Evolutionary conservation across 805 yeast genomes (phyloP).

Genomic region (Danielozyma ontarioensis): DNA sequence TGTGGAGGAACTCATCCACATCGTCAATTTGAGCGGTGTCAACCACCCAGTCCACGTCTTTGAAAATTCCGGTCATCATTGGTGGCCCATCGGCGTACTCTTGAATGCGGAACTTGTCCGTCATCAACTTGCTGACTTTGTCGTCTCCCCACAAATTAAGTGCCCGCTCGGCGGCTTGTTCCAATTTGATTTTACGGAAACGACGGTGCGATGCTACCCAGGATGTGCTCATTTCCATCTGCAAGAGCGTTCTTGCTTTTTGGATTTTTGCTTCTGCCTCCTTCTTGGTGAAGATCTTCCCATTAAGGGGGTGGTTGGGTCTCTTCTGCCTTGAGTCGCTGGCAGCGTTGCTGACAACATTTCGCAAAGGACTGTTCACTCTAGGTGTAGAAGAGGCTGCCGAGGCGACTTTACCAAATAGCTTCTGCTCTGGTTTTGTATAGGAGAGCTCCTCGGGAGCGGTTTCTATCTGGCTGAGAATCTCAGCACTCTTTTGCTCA

Average conservation of each 20-base stretch:
- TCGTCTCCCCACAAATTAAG: constrained; percentile 32
- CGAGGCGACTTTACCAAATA: background rate
- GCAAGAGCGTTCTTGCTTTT: constrained; percentile 20
- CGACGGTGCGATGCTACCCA: constrained; percentile 30
- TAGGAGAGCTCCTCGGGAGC: background rate
- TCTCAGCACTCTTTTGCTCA: constrained; percentile 21
- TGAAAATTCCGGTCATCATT: constrained; percentile 24
- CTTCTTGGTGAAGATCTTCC: constrained; percentile 8
- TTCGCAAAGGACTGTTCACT: constrained; percentile 5
- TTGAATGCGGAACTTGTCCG: constrained; percentile 30
- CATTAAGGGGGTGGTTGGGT: background rate
- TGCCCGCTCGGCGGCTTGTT: constrained; percentile 21
- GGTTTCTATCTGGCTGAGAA: constrained; percentile 3
- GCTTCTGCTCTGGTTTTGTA: background rate
- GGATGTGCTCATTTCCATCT: constrained; percentile 22
- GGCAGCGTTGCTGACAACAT: constrained; percentile 1
- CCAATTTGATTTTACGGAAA: constrained; percentile 17
- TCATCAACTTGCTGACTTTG: constrained; percentile 21
- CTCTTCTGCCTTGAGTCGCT: background rate
- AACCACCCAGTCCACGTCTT: constrained; percentile 24
- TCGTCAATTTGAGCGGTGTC: constrained; percentile 24
- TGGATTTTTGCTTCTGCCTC: constrained; percentile 23
- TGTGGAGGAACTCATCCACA: constrained; percentile 31
- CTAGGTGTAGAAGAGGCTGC: constrained; percentile 1
- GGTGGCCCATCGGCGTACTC: constrained; percentile 30